These are phyloP conservation scores for Trypanosomatidae sp. DNA, from an alignment of 208 protist species.

Conservation along the genomic window DNA sequence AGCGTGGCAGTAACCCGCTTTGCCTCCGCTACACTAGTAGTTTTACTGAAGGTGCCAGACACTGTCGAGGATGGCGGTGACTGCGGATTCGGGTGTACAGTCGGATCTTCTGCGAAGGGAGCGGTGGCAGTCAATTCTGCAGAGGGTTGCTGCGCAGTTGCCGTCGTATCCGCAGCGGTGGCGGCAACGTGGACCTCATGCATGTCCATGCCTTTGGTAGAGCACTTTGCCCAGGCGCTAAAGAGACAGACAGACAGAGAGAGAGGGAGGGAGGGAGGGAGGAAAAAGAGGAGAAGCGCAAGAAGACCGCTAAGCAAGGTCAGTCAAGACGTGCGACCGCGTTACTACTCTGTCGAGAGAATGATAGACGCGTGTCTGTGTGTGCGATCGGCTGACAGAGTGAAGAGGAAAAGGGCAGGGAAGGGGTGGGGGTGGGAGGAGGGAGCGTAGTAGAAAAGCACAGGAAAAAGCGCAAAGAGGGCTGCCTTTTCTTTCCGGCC, in stretches of 20 bases:
- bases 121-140: background rate
- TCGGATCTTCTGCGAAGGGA: background rate
- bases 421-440: no score
- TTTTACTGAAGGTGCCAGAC: background rate
- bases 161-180: background rate
- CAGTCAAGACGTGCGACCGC: background rate
- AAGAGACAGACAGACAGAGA: background rate
- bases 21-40: background rate
- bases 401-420: no score
- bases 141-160: background rate
- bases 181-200: constrained; percentile 1
- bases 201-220: background rate
- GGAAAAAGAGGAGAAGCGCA: background rate
- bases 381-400: background rate
- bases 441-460: no score
- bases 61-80: background rate
- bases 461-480: background rate
- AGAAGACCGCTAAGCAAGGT: background rate
- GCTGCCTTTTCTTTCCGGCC: background rate
- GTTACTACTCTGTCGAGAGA: background rate
- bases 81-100: background rate
- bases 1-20: constrained; percentile 1
- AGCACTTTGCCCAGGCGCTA: background rate
- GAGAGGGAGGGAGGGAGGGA: background rate
- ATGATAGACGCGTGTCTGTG: background rate